A percentile compares a stretch with the other conserved stretches of the same genome.
Conservation (phyloP, 352 stramenopile genomes). For the Phytophthora litchii region DNA sequence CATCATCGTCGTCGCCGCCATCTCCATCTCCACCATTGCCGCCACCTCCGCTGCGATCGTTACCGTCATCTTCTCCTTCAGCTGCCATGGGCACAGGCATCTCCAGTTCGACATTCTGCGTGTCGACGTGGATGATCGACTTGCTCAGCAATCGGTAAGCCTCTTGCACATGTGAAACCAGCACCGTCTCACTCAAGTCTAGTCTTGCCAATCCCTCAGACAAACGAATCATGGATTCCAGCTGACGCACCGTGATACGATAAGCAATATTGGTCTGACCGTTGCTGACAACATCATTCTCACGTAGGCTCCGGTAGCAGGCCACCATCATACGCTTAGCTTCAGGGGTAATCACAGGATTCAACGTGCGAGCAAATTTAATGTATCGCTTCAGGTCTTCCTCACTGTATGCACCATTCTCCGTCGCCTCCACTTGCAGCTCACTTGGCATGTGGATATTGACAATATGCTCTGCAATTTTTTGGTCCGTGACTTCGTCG, state of each 20-base stretch:
- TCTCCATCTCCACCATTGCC: slow-evolving; percentile 10
- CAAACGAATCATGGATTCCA: slow-evolving; percentile 98
- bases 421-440: slow-evolving; percentile 36
- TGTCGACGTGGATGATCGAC: slow-evolving; percentile 99
- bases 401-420: slow-evolving; percentile 59
- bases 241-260: slow-evolving; percentile 98
- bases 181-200: slow-evolving; percentile 94
- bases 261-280: slow-evolving; percentile 96
- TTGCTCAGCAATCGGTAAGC: slow-evolving; percentile 97
- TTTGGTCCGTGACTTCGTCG: slow-evolving; percentile 93
- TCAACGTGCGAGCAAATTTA: slow-evolving; percentile 82
- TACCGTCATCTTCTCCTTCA: slow-evolving; percentile 67
- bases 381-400: slow-evolving; percentile 96
- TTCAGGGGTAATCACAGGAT: slow-evolving; percentile 65
- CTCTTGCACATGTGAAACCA: slow-evolving; percentile 94
- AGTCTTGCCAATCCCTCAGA: slow-evolving; percentile 96
- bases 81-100: slow-evolving; percentile 49
- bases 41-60: slow-evolving; percentile 19
- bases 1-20: neutral
- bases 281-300: slow-evolving; percentile 94
- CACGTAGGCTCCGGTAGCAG: slow-evolving; percentile 97
- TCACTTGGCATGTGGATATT: slow-evolving; percentile 92
- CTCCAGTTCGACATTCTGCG: slow-evolving; percentile 95
- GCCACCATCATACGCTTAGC: slow-evolving; percentile 94
- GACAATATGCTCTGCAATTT: slow-evolving; percentile 98